Percentiles rank a stretch among this genome's conserved stretches.
phyloP scores from a whole-genome alignment of 2,329 filamentous ascomycete genomes.

The Monilinia polystroma region DNA sequence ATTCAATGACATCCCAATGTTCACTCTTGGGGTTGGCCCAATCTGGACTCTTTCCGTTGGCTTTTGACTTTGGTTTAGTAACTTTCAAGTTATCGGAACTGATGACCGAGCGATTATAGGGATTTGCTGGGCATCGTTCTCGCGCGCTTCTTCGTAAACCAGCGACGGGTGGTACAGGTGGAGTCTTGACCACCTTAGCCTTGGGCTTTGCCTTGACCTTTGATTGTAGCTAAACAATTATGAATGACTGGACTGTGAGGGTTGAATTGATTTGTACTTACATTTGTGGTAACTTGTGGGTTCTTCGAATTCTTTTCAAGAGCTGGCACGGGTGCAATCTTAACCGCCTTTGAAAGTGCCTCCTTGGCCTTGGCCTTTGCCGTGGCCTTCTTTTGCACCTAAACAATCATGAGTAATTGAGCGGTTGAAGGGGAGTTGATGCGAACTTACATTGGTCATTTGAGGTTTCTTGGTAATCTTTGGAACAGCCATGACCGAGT shows the following conservation, averaged over 20 bases:
- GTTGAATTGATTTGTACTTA: not conserved
- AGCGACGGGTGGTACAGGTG: not conserved
- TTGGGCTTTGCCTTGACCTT: conserved; percentile 9
- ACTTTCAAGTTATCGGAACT: not conserved
- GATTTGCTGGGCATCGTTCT: not conserved
- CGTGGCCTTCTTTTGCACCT: not conserved
- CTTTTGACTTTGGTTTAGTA: not conserved
- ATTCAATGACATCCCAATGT: conserved; percentile 29
- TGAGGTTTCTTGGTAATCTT: not conserved
- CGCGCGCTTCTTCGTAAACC: conserved; percentile 14
- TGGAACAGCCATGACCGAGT: not conserved
- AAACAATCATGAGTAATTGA: conserved; percentile 1
- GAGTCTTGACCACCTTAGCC: not conserved
- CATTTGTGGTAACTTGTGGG: not conserved
- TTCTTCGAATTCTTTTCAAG: not conserved
- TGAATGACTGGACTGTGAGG: not conserved
- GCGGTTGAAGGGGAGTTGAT: not conserved
- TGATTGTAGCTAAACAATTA: not conserved
- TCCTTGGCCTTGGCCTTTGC: not conserved
- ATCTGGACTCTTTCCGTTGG: conserved; percentile 1
- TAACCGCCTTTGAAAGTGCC: not conserved
- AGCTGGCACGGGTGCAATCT: not conserved
- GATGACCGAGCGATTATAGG: not conserved
- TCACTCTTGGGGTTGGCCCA: conserved; percentile 32
- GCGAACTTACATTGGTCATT: conserved; percentile 4